Evolutionary conservation across 176 grass and related monocot species (phyloP), one percentile per base, ranked within the genome.

Genomic region (Musa troglodytarum): DNA sequence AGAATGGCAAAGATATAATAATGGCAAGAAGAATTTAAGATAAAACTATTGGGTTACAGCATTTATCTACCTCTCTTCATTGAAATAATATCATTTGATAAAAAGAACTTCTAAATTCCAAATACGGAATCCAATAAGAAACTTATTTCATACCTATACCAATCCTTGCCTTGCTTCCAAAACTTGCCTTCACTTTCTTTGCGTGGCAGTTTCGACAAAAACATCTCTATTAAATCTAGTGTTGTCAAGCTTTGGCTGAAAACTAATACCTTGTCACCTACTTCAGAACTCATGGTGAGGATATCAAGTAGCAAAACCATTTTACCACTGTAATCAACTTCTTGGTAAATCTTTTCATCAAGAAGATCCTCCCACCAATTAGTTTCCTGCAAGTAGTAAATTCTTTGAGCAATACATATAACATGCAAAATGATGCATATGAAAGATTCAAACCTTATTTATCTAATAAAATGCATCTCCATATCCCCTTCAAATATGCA

Each of bases 91-190:
- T 43, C 34, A 43, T 43, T 43, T 43, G 34, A 43, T 43, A 43
- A 61, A 19, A 17, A 21, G n/a, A 61, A 20, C 57, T 61, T 61
- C 57, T 61, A 57, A 57, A 61, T 68, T 68, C 65, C 24, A 66
- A 20, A 26, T 11, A 6, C 12, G 34, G 15, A 34, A 15, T 34
- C 25, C 34, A 43, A 17, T 8, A 10, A 51, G 52, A 11, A n/a
- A 16, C 19, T 70, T 56, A 29, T 29, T 34, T 1, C 81, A 78
- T 93, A 98, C 95, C 95, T 98, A 80, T 93, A 98, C 95, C 95
- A 98, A 82, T 98, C 90, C 80, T 91, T 98, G 22, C 90, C 90
- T 80, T 90, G 95, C 76, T 93, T 98, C 95, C 95, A 98, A 55
- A 74, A 71, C 82, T 98, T 98, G 34, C 88, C 82, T 81, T 89